A percentile compares a stretch with the other conserved stretches of the same genome.
Conservation (phyloP, 192 early-diverging fungal species). For the Oehlia diaphana region DNA sequence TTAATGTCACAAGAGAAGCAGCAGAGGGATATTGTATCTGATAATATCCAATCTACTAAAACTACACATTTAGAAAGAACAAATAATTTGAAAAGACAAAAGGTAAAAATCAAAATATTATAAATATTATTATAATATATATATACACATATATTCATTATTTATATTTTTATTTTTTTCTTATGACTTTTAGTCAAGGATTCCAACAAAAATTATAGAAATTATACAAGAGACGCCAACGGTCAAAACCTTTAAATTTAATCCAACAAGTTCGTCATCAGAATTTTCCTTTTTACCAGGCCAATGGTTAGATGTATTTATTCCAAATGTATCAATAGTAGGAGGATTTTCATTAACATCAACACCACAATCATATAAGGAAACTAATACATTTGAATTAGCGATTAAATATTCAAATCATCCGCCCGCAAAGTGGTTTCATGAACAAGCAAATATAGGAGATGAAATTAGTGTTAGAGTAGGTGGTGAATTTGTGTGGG, state of each 20-base stretch:
- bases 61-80: conserved; percentile 7
- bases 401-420: conserved; percentile 29
- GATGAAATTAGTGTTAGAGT: conserved; percentile 27
- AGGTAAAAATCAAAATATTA: neutral
- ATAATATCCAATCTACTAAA: neutral
- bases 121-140: too few species aligned
- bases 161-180: neutral
- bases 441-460: conserved; percentile 22
- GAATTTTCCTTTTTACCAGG: conserved; percentile 32
- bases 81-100: neutral
- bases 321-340: conserved; percentile 19
- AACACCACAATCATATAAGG: neutral
- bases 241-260: conserved; percentile 21
- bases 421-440: conserved; percentile 34
- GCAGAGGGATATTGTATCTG: neutral
- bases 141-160: too few species aligned
- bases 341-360: conserved; percentile 35
- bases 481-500: conserved; percentile 29
- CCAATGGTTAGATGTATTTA: conserved; percentile 35
- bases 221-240: conserved; percentile 24
- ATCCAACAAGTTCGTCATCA: neutral
- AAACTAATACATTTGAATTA: conserved; percentile 21
- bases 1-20: neutral
- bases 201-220: neutral
- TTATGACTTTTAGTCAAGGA: neutral